A percentile compares a stretch with the other conserved stretches of the same genome.
Conservation (phyloP, 1,284 basidiomycete genomes). For the Dichomitus squalens region DNA sequence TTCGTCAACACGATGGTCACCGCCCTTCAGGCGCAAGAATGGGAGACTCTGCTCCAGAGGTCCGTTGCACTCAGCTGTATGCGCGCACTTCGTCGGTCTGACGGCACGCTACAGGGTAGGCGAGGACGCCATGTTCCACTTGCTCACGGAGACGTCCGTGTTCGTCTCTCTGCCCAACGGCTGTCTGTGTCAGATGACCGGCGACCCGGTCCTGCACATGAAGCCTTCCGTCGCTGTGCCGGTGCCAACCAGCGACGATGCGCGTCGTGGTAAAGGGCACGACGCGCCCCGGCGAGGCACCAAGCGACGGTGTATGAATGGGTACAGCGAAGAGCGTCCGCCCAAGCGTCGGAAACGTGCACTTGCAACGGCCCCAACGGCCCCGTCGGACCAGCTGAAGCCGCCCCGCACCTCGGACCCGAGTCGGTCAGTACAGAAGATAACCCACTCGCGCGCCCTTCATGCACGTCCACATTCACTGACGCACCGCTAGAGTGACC, state of each 20-base stretch:
- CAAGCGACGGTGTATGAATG: slow-evolving; percentile 17
- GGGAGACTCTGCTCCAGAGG: slow-evolving; percentile 68
- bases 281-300: background rate
- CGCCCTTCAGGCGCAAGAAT: slow-evolving; percentile 63
- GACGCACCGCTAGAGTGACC: slow-evolving; percentile 33
- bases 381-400: background rate
- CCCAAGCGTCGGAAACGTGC: slow-evolving; percentile 14
- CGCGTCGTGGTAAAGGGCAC: background rate
- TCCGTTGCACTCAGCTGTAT: slow-evolving; percentile 26
- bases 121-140: slow-evolving; percentile 68
- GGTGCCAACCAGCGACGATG: background rate
- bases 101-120: slow-evolving; percentile 57
- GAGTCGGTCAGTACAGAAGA: background rate
- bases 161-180: slow-evolving; percentile 77
- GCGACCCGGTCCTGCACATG: slow-evolving; percentile 61
- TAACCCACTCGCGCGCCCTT: background rate
- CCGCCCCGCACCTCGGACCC: background rate
- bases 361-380: background rate
- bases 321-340: slow-evolving; percentile 17
- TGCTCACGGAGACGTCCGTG: slow-evolving; percentile 71
- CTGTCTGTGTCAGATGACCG: slow-evolving; percentile 82
- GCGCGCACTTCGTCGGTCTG: slow-evolving; percentile 1
- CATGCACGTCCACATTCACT: background rate
- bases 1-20: slow-evolving; percentile 79
- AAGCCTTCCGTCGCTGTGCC: slow-evolving; percentile 29